A percentile compares a stretch with the other conserved stretches of the same genome.
Conservation (phyloP, 768 basidiomycete species). For the Cystobasidium ongulense region DNA sequence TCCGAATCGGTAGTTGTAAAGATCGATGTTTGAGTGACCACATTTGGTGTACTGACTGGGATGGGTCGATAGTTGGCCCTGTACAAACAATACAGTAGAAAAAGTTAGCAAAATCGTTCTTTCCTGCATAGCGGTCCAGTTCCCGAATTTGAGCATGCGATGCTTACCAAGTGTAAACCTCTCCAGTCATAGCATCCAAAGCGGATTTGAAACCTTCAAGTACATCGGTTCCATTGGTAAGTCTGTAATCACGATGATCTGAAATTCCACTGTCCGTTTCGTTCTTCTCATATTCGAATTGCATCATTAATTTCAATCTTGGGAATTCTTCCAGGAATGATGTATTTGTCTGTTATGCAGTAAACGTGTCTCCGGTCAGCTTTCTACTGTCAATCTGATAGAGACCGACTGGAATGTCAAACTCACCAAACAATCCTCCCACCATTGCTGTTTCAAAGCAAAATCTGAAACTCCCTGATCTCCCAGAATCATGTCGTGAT, state of each 20-base stretch:
- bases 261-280: slow-evolving; percentile 35
- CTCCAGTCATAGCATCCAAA: slow-evolving; percentile 32
- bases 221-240: slow-evolving; percentile 40
- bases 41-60: slow-evolving; percentile 9
- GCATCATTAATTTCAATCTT: slow-evolving; percentile 42
- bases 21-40: slow-evolving; percentile 20
- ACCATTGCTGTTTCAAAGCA: slow-evolving; percentile 37
- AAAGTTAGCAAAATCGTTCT: too few species aligned
- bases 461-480: slow-evolving; percentile 15
- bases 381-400: too few species aligned
- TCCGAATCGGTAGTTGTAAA: slow-evolving; percentile 17
- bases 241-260: slow-evolving; percentile 41
- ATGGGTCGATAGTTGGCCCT: slow-evolving; percentile 28
- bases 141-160: too few species aligned
- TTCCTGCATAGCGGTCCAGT: too few species aligned
- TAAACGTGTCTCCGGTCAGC: too few species aligned
- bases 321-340: slow-evolving; percentile 37
- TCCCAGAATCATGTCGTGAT: slow-evolving; percentile 33
- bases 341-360: slow-evolving; percentile 20
- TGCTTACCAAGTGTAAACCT: slow-evolving; percentile 37
- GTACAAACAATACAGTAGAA: too few species aligned
- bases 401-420: too few species aligned
- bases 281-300: slow-evolving; percentile 42
- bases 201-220: slow-evolving; percentile 34
- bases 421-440: slow-evolving; percentile 25